phyloP scores from a whole-genome alignment of 2,329 filamentous ascomycete genomes.

The Colletotrichum theobromicola region DNA sequence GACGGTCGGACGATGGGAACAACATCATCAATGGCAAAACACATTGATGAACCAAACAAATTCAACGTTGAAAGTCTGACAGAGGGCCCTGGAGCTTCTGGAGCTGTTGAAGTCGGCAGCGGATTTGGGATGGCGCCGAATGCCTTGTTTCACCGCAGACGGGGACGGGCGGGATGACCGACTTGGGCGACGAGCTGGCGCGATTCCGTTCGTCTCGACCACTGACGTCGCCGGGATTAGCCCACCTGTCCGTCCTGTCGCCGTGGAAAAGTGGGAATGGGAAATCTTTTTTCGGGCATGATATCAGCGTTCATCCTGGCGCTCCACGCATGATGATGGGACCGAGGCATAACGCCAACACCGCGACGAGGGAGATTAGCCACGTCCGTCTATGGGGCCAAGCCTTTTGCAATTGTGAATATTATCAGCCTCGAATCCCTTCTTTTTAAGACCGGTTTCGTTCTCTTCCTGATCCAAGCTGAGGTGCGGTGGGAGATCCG shows the following conservation, averaged over 20 bases:
- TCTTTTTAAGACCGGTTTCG: background rate
- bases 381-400: background rate
- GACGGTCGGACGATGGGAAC: background rate
- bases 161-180: constrained; percentile 11
- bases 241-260: constrained; percentile 4
- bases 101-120: background rate
- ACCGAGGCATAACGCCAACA: constrained; percentile 13
- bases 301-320: constrained; percentile 17
- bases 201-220: constrained; percentile 9
- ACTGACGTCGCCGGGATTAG: background rate
- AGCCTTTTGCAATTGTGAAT: background rate
- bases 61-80: background rate
- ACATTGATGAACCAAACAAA: background rate
- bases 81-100: background rate
- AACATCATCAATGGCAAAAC: background rate
- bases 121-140: constrained; percentile 11
- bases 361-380: background rate
- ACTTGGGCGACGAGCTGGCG: background rate
- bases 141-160: constrained; percentile 10
- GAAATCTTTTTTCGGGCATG: constrained; percentile 7
- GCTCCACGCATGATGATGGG: constrained; percentile 18
- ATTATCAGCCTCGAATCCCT: constrained; percentile 1
- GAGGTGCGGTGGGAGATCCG: background rate
- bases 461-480: background rate
- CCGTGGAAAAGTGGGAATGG: constrained; percentile 14